A percentile compares a stretch with the other conserved stretches of the same genome.
Conservation (phyloP, 495 filamentous ascomycete genomes). For the Penicillium roqueforti region DNA sequence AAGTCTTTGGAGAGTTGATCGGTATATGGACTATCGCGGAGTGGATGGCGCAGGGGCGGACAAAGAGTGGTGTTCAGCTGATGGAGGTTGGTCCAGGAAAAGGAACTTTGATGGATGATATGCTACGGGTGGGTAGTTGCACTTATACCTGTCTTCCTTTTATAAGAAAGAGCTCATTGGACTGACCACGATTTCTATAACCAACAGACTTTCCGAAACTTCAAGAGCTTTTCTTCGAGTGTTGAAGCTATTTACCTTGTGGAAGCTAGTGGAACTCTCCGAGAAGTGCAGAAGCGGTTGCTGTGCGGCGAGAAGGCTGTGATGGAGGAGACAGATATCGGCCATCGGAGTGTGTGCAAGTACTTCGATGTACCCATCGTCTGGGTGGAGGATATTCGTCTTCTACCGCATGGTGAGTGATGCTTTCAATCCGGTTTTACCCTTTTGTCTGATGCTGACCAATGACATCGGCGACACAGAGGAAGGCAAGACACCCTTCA, state of each 20-base stretch:
- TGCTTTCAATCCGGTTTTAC: not conserved
- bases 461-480: conserved; percentile 9
- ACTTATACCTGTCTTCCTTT: not conserved
- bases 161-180: not conserved
- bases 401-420: conserved; percentile 64
- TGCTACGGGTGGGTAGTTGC: conserved; percentile 64
- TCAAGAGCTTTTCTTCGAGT: conserved; percentile 68
- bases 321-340: conserved; percentile 69
- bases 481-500: conserved; percentile 74
- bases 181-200: not conserved
- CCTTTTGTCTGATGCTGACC: not conserved
- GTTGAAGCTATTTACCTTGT: conserved; percentile 87
- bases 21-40: conserved; percentile 93
- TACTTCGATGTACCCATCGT: conserved; percentile 64
- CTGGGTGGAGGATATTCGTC: conserved; percentile 89
- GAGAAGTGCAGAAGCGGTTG: conserved; percentile 70
- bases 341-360: conserved; percentile 72
- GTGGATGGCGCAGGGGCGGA: conserved; percentile 86
- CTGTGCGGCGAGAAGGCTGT: conserved; percentile 73
- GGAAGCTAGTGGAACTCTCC: conserved; percentile 75
- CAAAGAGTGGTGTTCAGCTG: conserved; percentile 67
- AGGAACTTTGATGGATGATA: conserved; percentile 96
- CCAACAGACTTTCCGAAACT: conserved; percentile 72
- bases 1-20: conserved; percentile 91
- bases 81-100: conserved; percentile 93